These are phyloP conservation scores for Cladosporium sp. DNA, from an alignment of 2,329 filamentous ascomycete species.

Conservation along the genomic window DNA sequence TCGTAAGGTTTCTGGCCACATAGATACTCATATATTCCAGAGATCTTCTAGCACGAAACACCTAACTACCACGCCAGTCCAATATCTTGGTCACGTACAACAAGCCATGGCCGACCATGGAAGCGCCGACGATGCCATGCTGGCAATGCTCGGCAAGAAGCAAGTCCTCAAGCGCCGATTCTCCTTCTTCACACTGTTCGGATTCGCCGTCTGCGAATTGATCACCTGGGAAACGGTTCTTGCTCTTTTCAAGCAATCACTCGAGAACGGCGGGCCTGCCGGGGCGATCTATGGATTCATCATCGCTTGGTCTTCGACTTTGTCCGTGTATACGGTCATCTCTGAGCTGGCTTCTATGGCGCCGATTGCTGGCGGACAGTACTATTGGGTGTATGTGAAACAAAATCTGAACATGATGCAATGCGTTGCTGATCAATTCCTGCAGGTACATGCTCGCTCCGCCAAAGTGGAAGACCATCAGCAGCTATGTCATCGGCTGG, in stretches of 20 bases:
- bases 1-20: background rate
- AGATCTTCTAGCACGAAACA: background rate
- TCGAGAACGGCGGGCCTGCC: constrained; percentile 44
- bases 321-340: constrained; percentile 46
- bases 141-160: constrained; percentile 44
- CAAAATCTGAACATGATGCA: too few relatives aligned
- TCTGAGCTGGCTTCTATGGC: constrained; percentile 46
- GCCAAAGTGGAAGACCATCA: constrained; percentile 35
- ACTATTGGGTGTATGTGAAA: constrained; percentile 38
- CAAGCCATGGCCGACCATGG: constrained; percentile 8
- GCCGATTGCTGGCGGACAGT: constrained; percentile 44
- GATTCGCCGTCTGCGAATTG: constrained; percentile 42
- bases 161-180: constrained; percentile 43
- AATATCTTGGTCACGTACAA: background rate
- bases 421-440: background rate
- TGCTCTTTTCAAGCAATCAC: constrained; percentile 39
- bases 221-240: constrained; percentile 46
- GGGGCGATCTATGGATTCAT: constrained; percentile 51
- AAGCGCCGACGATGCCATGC: constrained; percentile 32
- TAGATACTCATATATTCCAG: background rate
- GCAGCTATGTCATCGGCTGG: constrained; percentile 43
- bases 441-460: constrained; percentile 40
- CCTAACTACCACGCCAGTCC: constrained; percentile 17
- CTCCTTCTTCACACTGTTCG: constrained; percentile 40
- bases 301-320: constrained; percentile 47